A percentile compares a stretch with the other conserved stretches of the same genome.
phyloP scores from a whole-genome alignment of 257 asterid genomes.

The Prunella vulgaris region DNA sequence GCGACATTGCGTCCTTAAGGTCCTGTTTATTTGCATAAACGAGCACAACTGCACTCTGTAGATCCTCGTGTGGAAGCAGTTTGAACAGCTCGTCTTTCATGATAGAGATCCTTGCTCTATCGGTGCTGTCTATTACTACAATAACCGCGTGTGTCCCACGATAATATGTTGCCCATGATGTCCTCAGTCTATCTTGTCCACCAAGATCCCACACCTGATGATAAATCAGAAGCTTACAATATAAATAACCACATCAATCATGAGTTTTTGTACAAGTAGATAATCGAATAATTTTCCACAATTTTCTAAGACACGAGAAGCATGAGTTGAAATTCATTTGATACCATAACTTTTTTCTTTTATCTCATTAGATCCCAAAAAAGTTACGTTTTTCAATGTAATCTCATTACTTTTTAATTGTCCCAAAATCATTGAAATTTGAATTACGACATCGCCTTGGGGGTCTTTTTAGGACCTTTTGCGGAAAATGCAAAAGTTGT shows the following conservation, averaged over 20 bases:
- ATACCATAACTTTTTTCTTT: no score
- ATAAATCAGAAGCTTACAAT: background rate
- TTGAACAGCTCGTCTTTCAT: conserved; percentile 79
- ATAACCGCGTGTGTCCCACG: conserved; percentile 86
- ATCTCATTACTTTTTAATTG: no score
- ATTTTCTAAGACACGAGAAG: no score
- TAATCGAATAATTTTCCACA: background rate
- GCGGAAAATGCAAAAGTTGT: no score
- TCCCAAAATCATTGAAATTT: no score
- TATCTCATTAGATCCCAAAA: no score
- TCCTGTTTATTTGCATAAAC: conserved; percentile 90
- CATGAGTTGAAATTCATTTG: no score
- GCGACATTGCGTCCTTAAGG: conserved; percentile 85
- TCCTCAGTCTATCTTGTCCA: conserved; percentile 81
- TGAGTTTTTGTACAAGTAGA: background rate
- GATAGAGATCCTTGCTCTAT: conserved; percentile 70
- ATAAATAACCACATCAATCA: background rate
- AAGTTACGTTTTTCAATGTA: no score
- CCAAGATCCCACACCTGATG: conserved; percentile 88
- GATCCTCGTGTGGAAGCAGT: conserved; percentile 75
- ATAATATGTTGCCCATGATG: conserved; percentile 86
- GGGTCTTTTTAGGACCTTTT: no score
- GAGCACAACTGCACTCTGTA: conserved; percentile 65
- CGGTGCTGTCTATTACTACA: conserved; percentile 84
- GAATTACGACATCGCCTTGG: no score